Evolutionary conservation across 1,284 basidiomycete genomes (phyloP).

Genomic region (Sporisorium iseilematis-ciliati): DNA sequence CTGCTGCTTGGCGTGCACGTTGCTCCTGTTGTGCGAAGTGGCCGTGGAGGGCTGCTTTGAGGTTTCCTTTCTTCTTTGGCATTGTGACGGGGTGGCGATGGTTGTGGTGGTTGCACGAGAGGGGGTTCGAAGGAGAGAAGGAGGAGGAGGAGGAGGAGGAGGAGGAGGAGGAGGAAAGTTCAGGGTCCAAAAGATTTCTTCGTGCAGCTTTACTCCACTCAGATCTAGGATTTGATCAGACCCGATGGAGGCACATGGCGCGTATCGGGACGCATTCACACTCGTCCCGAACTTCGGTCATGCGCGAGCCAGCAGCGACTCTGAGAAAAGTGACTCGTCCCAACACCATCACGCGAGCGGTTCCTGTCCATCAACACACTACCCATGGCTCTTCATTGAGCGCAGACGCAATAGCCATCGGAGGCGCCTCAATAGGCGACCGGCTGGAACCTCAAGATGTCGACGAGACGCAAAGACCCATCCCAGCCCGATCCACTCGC

Average conservation of each 20-base stretch:
- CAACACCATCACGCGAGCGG: constrained; percentile 1
- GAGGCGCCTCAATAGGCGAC: not conserved
- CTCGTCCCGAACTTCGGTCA: no score
- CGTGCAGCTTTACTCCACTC: constrained; percentile 8
- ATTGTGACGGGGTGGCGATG: constrained; percentile 11
- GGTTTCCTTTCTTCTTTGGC: constrained; percentile 59
- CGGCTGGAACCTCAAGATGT: constrained; percentile 3
- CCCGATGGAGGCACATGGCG: not conserved
- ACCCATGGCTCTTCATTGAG: constrained; percentile 2
- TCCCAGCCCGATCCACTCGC: not conserved
- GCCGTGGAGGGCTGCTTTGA: constrained; percentile 48
- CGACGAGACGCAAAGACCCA: constrained; percentile 2
- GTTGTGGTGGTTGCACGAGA: not conserved
- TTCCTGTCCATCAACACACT: not conserved
- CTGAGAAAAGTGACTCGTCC: not conserved
- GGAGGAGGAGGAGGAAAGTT: not conserved
- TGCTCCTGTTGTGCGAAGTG: constrained; percentile 49
- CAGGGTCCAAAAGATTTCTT: constrained; percentile 8
- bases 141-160: not conserved
- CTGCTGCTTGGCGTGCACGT: constrained; percentile 33
- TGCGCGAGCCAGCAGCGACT: not conserved
- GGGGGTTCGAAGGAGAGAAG: not conserved
- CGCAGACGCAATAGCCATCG: no score
- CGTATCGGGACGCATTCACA: constrained; percentile 6
- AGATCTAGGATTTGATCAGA: not conserved